Evolutionary conservation across 1,139 yeast species (phyloP), one percentile per base, ranked within the genome.

Genomic region (Diutina mesorugosa): DNA sequence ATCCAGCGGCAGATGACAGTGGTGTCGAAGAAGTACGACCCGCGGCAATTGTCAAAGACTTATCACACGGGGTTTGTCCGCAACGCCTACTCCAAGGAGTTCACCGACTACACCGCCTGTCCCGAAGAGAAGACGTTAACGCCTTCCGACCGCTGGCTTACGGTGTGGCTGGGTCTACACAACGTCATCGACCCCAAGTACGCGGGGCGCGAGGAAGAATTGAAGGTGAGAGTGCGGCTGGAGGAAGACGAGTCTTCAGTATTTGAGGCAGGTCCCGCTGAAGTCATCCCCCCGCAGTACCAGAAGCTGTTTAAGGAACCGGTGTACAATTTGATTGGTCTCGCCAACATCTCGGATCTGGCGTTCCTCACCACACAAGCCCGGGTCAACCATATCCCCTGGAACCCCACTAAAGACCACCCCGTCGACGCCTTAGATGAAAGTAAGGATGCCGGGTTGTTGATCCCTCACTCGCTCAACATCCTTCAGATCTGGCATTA

Each of bases 351-450:
- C 30, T 69, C 76, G 8, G 80, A 76, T 61, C 67, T 74, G 10
- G 77, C 72, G 7, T 65, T 76, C 28, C 66, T 76, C 51, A 76
- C 80, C 14, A 74, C 79, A 0, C 61, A 76, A 63, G 78, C 79
- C 2, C 62, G 80, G 46, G 67, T 73, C 2, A 65, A 76, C 30
- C 79, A 76, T 60, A 65, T 74, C 53, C 75, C 77, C 2, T 76
- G 79, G 78, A 73, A 76, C 58, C 77, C 78, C 2, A 72, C 79
- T 1, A 65, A 68, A 46, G 67, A 70, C 52, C 64, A 66, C 54
- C 67, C 71, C 8, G 65, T 64, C 35, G 67, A 68, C 52, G 73
- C 69, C 9, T 72, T 64, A 47, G 79, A 76, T 59, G 67, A 65
- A 21, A 62, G 60, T 14, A 65, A 65, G 53, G 76, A 74, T 60